A percentile compares a stretch with the other conserved stretches of the same genome.
Conservation (phyloP, 2,329 filamentous ascomycete species). For the Keithomyces neogunnii region DNA sequence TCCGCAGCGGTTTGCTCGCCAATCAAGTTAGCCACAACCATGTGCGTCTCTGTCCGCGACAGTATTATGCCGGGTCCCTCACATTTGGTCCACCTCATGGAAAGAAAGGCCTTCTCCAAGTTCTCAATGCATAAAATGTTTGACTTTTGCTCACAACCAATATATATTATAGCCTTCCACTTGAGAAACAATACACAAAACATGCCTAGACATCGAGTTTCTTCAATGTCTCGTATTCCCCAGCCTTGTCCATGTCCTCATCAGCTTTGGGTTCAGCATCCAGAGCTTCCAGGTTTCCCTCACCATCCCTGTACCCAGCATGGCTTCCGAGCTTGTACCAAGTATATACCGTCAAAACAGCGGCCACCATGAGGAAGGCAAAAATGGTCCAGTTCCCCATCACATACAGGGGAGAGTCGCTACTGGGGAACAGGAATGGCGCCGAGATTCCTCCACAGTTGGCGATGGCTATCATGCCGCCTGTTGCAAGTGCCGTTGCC, state of each 20-base stretch:
- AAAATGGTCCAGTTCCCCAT: slow-evolving; percentile 27
- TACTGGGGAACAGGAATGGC: slow-evolving; percentile 23
- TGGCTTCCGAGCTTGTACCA: slow-evolving; percentile 24
- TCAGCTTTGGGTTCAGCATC: slow-evolving; percentile 10
- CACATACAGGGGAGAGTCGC: slow-evolving; percentile 21
- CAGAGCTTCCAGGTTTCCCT: slow-evolving; percentile 14
- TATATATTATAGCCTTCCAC: neutral
- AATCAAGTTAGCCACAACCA: too few relatives aligned
- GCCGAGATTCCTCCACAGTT: slow-evolving; percentile 25
- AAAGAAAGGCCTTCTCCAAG: too few relatives aligned
- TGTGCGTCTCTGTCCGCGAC: too few relatives aligned
- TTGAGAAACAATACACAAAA: neutral
- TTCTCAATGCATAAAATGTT: too few relatives aligned
- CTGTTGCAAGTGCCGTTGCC: slow-evolving; percentile 23
- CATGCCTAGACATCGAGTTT: neutral
- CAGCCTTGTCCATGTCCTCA: slow-evolving; percentile 14
- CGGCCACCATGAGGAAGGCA: slow-evolving; percentile 18
- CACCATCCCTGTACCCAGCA: slow-evolving; percentile 19
- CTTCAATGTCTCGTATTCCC: slow-evolving; percentile 11
- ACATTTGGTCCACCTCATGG: too few relatives aligned
- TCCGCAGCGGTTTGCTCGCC: too few relatives aligned
- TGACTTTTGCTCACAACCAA: too few relatives aligned
- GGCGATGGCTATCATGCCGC: slow-evolving; percentile 25
- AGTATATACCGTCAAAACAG: slow-evolving; percentile 17
- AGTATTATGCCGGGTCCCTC: too few relatives aligned